A percentile compares a stretch with the other conserved stretches of the same genome.
These are phyloP conservation scores for Colletotrichum sp. DNA, from an alignment of 2,329 filamentous ascomycete genomes.

Conservation along the genomic window DNA sequence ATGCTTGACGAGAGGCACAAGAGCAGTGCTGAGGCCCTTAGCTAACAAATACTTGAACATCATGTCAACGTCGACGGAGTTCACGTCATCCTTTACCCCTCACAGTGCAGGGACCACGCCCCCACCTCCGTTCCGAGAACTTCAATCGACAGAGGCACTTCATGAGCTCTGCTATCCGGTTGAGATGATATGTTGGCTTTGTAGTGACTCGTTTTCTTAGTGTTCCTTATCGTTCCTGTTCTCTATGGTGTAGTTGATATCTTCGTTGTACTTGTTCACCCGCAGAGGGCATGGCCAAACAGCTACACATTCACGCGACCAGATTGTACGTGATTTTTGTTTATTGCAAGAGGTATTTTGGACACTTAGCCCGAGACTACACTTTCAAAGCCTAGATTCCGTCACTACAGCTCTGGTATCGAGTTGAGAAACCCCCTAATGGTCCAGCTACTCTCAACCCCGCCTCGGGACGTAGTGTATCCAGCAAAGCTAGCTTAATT, in stretches of 20 bases:
- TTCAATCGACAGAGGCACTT: neutral
- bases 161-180: neutral
- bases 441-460: neutral
- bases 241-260: rapidly evolving
- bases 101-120: slow-evolving; percentile 10
- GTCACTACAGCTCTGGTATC: neutral
- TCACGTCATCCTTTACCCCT: slow-evolving; percentile 24
- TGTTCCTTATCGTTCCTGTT: rapidly evolving
- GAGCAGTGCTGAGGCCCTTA: neutral
- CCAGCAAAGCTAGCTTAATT: neutral
- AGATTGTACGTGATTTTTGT: neutral
- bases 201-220: rapidly evolving
- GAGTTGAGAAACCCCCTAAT: neutral
- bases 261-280: neutral
- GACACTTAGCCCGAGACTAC: neutral
- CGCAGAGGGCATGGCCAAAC: neutral
- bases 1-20: neutral
- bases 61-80: neutral
- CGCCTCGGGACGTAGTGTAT: neutral
- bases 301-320: neutral
- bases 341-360: neutral
- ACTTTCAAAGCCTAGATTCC: neutral
- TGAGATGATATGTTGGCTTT: neutral
- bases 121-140: neutral
- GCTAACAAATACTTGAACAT: neutral